Evolutionary conservation across 2,329 filamentous ascomycete genomes (phyloP).

Genomic region (Aaosphaeria arxii): DNA sequence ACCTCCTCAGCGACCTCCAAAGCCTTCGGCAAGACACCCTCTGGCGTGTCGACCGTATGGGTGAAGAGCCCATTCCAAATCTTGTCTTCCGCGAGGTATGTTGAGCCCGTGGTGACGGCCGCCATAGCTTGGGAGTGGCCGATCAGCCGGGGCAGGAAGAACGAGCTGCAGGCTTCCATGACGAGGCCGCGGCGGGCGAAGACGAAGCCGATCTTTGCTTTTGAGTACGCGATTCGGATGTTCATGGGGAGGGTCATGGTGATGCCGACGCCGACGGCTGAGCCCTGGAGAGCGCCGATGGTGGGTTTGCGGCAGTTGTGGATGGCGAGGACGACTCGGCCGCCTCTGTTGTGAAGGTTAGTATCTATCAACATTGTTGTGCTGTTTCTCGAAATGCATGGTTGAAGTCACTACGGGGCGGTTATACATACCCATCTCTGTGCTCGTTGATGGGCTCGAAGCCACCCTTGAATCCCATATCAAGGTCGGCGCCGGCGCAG

Average conservation of each 20-base stretch:
- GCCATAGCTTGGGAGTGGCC: conserved; percentile 63
- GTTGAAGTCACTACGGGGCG: not conserved
- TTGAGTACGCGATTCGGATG: conserved; percentile 52
- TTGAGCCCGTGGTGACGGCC: conserved; percentile 64
- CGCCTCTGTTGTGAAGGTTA: conserved; percentile 30
- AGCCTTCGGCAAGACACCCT: conserved; percentile 62
- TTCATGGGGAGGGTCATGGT: conserved; percentile 58
- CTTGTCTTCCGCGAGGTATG: conserved; percentile 50
- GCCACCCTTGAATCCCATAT: conserved; percentile 48
- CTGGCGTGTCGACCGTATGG: conserved; percentile 57
- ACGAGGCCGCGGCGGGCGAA: conserved; percentile 68
- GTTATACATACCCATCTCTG: conserved; percentile 48
- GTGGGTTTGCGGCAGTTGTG: conserved; percentile 57
- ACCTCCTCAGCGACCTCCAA: conserved; percentile 66
- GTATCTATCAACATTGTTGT: not conserved
- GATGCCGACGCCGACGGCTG: conserved; percentile 57
- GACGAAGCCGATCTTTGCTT: conserved; percentile 70
- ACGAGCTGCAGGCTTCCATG: conserved; percentile 70
- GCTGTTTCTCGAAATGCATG: not conserved
- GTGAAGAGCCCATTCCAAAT: conserved; percentile 63
- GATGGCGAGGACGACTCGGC: conserved; percentile 51
- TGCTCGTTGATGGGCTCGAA: conserved; percentile 47
- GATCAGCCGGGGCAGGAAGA: conserved; percentile 68
- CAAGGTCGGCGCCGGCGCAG: conserved; percentile 58
- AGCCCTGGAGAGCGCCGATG: conserved; percentile 55